Conservation (phyloP, 73 alveolate genomes). For the Stentor coeruleus region DNA sequence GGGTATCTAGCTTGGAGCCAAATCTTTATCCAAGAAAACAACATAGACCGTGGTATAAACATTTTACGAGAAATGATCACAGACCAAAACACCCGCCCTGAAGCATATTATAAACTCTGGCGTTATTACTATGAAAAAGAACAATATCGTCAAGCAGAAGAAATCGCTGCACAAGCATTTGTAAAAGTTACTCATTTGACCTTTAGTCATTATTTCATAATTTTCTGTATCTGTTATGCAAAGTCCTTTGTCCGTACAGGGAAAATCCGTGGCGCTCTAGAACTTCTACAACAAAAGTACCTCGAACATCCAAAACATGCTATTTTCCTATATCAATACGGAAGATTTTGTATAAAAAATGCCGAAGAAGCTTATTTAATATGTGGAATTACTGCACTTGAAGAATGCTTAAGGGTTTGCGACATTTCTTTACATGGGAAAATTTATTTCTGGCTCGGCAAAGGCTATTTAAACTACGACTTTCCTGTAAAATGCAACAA, state of each 20-base stretch:
- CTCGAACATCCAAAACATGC: slow-evolving; percentile 29
- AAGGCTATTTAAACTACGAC: background rate
- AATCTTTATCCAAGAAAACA: slow-evolving; percentile 24
- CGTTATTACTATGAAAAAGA: background rate
- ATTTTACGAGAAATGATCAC: slow-evolving; percentile 42
- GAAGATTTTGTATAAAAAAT: slow-evolving; percentile 17
- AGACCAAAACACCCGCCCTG: slow-evolving; percentile 36
- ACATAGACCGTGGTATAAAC: slow-evolving; percentile 26
- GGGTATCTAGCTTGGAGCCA: slow-evolving; percentile 72
- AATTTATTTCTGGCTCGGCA: background rate
- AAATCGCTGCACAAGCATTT: slow-evolving; percentile 22
- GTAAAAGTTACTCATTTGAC: background rate
- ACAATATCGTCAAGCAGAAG: slow-evolving; percentile 13
- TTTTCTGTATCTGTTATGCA: slow-evolving; percentile 9
- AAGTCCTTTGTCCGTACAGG: background rate
- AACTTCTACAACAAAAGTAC: slow-evolving; percentile 31
- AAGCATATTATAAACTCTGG: slow-evolving; percentile 66
- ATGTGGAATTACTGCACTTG: background rate
- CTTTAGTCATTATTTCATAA: background rate
- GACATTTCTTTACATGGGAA: background rate
- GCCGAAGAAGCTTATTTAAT: background rate
- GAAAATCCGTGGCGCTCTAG: slow-evolving; percentile 24
- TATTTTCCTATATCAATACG: slow-evolving; percentile 28
- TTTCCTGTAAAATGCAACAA: background rate
- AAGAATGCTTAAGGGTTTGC: background rate